phyloP scores from a whole-genome alignment of 805 yeast species.

The Sugiyamaella americana region DNA sequence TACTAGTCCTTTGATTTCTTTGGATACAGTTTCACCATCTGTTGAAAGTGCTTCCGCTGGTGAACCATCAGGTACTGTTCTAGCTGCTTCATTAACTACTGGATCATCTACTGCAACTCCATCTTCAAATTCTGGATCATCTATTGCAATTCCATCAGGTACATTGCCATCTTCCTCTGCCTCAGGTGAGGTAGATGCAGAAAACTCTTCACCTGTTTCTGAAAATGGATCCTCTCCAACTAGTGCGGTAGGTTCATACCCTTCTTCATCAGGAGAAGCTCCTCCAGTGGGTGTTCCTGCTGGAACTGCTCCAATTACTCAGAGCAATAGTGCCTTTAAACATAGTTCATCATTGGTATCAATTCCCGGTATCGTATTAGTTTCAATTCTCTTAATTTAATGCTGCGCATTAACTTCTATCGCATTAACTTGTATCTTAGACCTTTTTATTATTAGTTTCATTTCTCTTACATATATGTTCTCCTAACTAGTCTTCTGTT shows the following conservation, averaged over 20 bases:
- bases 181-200: background rate
- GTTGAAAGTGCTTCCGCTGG: constrained; percentile 3
- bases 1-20: constrained; percentile 1
- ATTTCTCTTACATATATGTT: no score
- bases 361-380: background rate
- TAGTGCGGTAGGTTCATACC: constrained; percentile 3
- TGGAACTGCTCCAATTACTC: background rate
- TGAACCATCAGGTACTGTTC: background rate
- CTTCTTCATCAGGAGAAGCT: background rate
- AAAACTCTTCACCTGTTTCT: background rate
- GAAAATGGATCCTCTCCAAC: constrained; percentile 1
- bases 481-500: no score
- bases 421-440: no score
- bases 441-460: no score
- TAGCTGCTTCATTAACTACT: background rate
- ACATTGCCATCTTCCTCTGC: background rate
- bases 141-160: constrained; percentile 1
- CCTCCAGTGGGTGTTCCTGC: background rate
- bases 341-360: background rate
- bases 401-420: no score
- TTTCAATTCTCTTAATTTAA: background rate
- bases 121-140: background rate
- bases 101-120: background rate
- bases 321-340: background rate
- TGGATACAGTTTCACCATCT: background rate